Base-by-base conservation (phyloP, 495 filamentous ascomycete species). In the Hypoxylon fragiforme region DNA sequence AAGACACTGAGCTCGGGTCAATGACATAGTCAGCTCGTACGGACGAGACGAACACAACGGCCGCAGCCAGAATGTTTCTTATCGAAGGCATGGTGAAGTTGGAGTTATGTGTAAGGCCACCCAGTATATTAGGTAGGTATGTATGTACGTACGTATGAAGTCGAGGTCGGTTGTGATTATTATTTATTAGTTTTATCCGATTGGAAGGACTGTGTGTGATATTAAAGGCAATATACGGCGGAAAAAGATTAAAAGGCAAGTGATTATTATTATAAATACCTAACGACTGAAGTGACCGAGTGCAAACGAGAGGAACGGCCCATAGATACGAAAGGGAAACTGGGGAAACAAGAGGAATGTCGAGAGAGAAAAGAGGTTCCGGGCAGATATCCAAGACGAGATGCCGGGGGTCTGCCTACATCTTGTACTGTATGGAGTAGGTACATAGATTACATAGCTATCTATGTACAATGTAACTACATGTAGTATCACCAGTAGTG, bases 1-100 rank as follows among this genome's bases (percentile, higher is more conserved):
- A 40, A 0, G 73, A 57, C 14, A 92, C 83, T 32, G 70, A 78
- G 59, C 64, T 72, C 1, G 85, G 83, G 53, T 91, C 76, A 50
- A 95, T 84, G 38, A 50, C 60, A 62, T 79, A 77, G 63, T 76
- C 73, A 42, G 77, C 75, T 21, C 58, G 60, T 11, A 62, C 69
- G 22, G 69, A 63, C 43, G 77, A 68, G 44, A 65, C 46, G 41
- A 76, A 51, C 28, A 76, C 71, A 24, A 67, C 62, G 57, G 75
- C 76, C 52, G 77, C 63, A 24, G 78, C 75, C 61, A 77, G 59
- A n/a, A 75, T 42, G 18, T 64, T 66, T 35, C 65, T 68, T 49
- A 80, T 68, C 43, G 73, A 74, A 55, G 70, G 69, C 78, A 82
- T 81, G 54, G 52, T 66, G 65, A 45, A 40, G 41, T 43, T n/a